Base-by-base conservation (phyloP, 2,329 filamentous ascomycete genomes). In the Apiospora koreana region DNA sequence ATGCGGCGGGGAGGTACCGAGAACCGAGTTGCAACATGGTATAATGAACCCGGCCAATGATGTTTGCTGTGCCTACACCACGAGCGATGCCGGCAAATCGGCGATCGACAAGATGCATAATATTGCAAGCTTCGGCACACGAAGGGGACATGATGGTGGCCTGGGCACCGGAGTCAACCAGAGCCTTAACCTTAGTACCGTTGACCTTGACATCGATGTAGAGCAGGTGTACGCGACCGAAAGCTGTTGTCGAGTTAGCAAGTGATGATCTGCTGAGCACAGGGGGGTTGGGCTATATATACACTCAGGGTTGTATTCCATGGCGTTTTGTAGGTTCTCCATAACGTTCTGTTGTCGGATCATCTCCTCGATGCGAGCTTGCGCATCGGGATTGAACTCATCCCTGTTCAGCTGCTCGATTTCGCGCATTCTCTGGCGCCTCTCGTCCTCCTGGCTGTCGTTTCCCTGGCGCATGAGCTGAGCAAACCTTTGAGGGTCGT, bases 271-370 rank as follows among this genome's bases (percentile, higher is more conserved):
- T 23, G 31, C 12, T 62, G 18, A 9, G 42, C 9, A 38, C 14
- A 43, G 12, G 31, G 54, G 31, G 31, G 31, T 2, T 35, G 28
- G 62, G 41, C 70, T 48, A n/a, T 82, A n/a, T 82, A 87, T 76
- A 97, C 95, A 95, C 88, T 98, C 96, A 0, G 96, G 96, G 77
- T 97, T 97, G 82, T 98, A 92, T 82, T 98, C 95, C 88, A 98
- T 95, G 54, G 96, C 96, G 82, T 95, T 96, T 79, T 98, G 94
- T 71, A 98, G 82, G 78, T 99, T 99, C 83, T 98, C 94, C 81
- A 95, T 94, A 64, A 99, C 95, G 21, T 92, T 88, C 82, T 98
- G 93, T 82, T 98, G 93, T 69, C 96, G 91, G 78, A 99, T 99
- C 82, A 98, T 97, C 83, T 99, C 96, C 79, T 96, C 95, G 73